Percentiles rank a stretch among this genome's conserved stretches.
phyloP scores from a whole-genome alignment of 2,329 filamentous ascomycete genomes.

The Aureobasidium lini region DNA sequence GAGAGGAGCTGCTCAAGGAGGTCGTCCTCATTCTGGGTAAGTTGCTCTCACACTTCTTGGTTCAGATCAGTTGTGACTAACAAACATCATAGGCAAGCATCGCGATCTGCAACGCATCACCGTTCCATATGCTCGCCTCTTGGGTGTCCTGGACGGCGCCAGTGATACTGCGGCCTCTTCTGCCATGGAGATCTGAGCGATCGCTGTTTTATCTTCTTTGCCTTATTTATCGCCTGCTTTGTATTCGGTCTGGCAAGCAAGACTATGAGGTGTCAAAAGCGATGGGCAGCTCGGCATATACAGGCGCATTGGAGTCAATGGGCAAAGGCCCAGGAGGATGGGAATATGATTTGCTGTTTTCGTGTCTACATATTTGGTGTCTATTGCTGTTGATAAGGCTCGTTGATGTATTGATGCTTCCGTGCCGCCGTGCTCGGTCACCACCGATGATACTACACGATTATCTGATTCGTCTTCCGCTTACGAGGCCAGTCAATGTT shows the following conservation, averaged over 20 bases:
- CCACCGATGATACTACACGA: neutral
- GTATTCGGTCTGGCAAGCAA: neutral
- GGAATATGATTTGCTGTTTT: neutral
- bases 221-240: neutral
- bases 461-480: neutral
- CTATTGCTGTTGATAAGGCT: neutral
- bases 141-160: conserved; percentile 48
- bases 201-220: neutral
- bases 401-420: neutral
- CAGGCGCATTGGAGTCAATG: neutral
- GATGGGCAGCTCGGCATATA: neutral
- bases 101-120: conserved; percentile 88
- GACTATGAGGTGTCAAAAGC: neutral
- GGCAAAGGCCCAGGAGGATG: neutral
- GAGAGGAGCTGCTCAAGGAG: conserved; percentile 78
- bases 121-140: conserved; percentile 85
- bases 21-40: conserved; percentile 88
- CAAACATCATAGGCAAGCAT: conserved; percentile 66
- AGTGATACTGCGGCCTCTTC: neutral
- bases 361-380: neutral
- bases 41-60: conserved; percentile 27
- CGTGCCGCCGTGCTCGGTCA: neutral
- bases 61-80: neutral
- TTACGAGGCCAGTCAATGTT: neutral
- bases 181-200: conserved; percentile 5